Evolutionary conservation across 2,329 filamentous ascomycete genomes (phyloP), one percentile per base, ranked within the genome.

Genomic region (Microdochium paspali): DNA sequence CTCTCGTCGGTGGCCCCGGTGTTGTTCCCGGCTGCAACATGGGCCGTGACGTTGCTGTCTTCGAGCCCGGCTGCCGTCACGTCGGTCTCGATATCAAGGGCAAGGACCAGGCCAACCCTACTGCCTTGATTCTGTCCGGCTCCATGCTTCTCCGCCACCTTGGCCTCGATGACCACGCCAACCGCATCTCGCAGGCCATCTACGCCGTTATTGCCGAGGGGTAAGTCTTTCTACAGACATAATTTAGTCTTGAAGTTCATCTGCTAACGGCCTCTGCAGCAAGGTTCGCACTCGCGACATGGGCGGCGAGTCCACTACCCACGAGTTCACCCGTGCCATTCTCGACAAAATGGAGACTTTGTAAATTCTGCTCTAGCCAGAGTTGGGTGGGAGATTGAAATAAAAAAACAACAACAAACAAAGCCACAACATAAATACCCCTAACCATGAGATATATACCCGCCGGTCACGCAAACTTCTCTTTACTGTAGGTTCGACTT

Each of bases 21-120:
- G 88, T 98, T 57, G 93, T 98, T 42, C 93, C 93, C 51, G 93
- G 93, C 62, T 96, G 90, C 82, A 98, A 97, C 80, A 98, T 98
- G 90, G 93, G 93, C 64, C 88, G 93, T 58, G 90, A 98, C 57
- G 89, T 97, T 49, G 93, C 93, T 59, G 89, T 98, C 57, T 98
- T 98, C 71, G 93, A 98, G 80, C 93, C 93, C 51, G 93, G 93
- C 56, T 98, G 93, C 84, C 86, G 93, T 73, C 93, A 98, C 80
- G 93, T 98, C 66, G 93, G 93, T 72, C 85, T 98, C 45, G 93
- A 98, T 69, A 98, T 98, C 76, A 90, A 97, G 84, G 93, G 93
- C 77, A 96, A 96, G 79, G 90, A 96, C 72, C 90, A 97, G 77
- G 93, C 93, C 56, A 98, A 98, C 80, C 93, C 93, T 47, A 96